A percentile compares a stretch with the other conserved stretches of the same genome.
These are phyloP conservation scores for Ammopiptanthus mongolicus DNA, from an alignment of 306 rosid genomes.

Conservation along the genomic window DNA sequence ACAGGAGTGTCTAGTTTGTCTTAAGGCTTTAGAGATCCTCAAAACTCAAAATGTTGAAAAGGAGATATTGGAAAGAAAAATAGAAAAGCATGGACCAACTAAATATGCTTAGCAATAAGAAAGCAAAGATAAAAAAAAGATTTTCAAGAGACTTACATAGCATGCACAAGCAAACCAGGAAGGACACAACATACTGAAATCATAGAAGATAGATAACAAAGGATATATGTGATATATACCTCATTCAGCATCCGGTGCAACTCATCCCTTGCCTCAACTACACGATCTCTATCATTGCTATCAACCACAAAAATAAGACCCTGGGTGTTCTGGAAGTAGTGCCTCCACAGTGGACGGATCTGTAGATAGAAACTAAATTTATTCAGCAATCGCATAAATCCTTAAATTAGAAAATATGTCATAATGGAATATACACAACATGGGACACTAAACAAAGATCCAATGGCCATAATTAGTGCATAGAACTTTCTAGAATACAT, in stretches of 20 bases:
- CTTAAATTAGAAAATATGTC: neutral
- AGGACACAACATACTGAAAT: neutral
- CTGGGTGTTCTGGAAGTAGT: conserved; percentile 98
- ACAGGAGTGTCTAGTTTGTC: neutral
- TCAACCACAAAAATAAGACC: conserved; percentile 98
- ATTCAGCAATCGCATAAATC: neutral
- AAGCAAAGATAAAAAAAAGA: neutral
- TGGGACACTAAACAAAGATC: neutral
- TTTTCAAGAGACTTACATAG: neutral
- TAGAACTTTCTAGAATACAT: neutral
- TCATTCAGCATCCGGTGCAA: conserved; percentile 98
- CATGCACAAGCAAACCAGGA: neutral
- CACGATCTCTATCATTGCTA: conserved; percentile 94
- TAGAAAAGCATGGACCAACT: neutral
- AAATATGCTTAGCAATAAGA: neutral
- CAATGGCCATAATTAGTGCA: neutral
- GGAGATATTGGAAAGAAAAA: neutral
- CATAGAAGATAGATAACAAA: neutral
- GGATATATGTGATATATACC: conserved; percentile 39
- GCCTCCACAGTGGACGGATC: conserved; percentile 99
- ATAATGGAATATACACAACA: conserved; percentile 8
- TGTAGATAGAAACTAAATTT: conserved; percentile 26
- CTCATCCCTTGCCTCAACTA: conserved; percentile 97
- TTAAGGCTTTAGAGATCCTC: neutral
- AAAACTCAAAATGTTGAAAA: neutral